Evolutionary conservation across 2,329 filamentous ascomycete species (phyloP), one percentile per base, ranked within the genome.

Genomic region (Aspergillus quadrilineatus): DNA sequence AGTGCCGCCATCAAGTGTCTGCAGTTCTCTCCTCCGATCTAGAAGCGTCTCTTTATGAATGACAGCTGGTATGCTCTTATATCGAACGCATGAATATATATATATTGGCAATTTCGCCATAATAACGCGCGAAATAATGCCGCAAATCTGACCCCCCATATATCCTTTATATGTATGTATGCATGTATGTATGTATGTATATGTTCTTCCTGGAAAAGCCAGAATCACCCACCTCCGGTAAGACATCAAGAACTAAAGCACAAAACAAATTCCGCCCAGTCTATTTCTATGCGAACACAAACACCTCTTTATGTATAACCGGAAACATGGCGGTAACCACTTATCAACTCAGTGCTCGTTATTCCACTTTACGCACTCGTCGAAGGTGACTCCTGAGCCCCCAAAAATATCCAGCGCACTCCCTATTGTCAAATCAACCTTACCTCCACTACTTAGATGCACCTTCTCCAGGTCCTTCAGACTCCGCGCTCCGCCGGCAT

Each of bases 391-490:
- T 1, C 90, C 89, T 15, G 80, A 85, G 1, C 94, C 94, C 7
- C 94, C 94, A 73, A 99, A 99, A 63, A 96, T 92, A 76, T 99
- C 94, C 66, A 99, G 76, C 1, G 94, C 94, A 72, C 94, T 97
- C 10, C 94, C 94, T 69, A 97, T 97, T 0, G 94, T 99, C 65
- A 99, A 79, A 70, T 99, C 92, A 22, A 97, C 87, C 70, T 86
- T 90, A 29, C 91, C 92, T 36, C 76, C 73, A 73, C 93, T 97
- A 62, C 96, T 78, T 42, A 76, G 75, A 76, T 91, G 89, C 8
- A 99, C 94, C 36, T 85, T 80, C 57, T 94, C 89, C 29, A 99
- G 77, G 69, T 99, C 94, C 46, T 87, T 82, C 37, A 97, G 77
- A 66, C 85, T 87, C 53, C 90, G 84, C 41, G 91, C 94, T n/a